Evolutionary conservation across 176 grass and related monocot species (phyloP), one percentile per base, ranked within the genome.

Genomic region (Tillandsia fasciculata): DNA sequence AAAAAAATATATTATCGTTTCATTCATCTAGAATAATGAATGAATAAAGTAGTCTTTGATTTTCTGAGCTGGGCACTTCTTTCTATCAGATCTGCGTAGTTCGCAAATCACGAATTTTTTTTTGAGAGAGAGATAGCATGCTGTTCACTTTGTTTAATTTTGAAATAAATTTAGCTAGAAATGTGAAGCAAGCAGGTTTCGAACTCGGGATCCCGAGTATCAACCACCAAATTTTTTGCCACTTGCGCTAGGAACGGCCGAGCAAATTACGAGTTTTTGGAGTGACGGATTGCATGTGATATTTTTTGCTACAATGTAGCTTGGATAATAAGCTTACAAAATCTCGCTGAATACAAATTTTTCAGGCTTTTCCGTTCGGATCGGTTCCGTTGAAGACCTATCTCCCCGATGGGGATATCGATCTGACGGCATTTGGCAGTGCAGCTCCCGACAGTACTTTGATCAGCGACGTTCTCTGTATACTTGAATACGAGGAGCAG

Each of bases 371-470:
- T 78, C 72, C 82, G 76, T 96, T 81, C 69, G 93, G 93, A 80
- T 96, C 93, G 8, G 88, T 92, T 57, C 93, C 89, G 69, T 73
- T 96, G 64, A 96, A 96, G 82, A 92, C 93, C 71, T 96, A 91
- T 51, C 93, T 96, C 72, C 93, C 89, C 67, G 93, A 96, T 71
- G 93, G 93, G 63, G 93, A 96, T 70, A 79, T 96, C 77, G 93
- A 96, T 79, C 81, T 96, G 57, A 96, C 93, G 51, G 68, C 80
- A 70, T 77, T 96, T 50, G 69, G 79, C 54, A 86, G 77, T 69
- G 65, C 76, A 73, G 69, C 77, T 53, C 54, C 66, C 42, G 76
- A 77, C 48, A 82, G 82, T 75, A 78, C 75, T 76, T 73, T 92
- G 47, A 49, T 82, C 52, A 58, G 73, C 28, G 73, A 96, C 76